phyloP scores from a whole-genome alignment of 306 rosid species.

The Medicago arabica region DNA sequence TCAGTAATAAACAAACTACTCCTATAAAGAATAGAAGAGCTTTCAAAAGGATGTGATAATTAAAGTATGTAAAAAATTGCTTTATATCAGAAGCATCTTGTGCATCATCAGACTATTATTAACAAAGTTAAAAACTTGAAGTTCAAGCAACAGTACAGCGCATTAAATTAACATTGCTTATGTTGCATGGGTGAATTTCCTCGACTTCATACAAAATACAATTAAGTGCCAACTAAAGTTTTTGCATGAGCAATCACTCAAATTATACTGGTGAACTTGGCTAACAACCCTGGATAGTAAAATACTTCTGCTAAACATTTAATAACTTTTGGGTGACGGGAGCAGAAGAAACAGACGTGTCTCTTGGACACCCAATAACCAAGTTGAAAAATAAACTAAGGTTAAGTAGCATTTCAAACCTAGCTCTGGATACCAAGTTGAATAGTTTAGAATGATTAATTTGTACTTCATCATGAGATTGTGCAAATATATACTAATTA shows the following conservation, averaged over 20 bases:
- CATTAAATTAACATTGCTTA: conserved; percentile 8
- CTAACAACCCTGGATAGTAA: conserved; percentile 2
- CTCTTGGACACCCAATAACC: neutral
- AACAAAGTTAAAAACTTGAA: conserved; percentile 10
- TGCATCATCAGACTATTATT: conserved; percentile 9
- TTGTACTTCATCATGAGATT: neutral
- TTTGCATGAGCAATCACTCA: neutral
- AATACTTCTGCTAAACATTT: neutral
- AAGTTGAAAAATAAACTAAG: neutral
- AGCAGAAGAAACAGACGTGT: neutral
- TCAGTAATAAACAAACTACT: neutral
- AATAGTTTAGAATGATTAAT: neutral
- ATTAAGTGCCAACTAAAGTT: neutral
- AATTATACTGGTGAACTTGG: neutral
- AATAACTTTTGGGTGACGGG: neutral
- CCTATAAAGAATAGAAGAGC: neutral
- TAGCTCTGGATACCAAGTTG: neutral
- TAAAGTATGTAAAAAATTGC: neutral
- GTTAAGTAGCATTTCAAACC: neutral
- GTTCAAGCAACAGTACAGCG: neutral
- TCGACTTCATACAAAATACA: neutral
- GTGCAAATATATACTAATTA: neutral
- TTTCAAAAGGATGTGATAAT: conserved; percentile 11
- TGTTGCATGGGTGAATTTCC: conserved; percentile 1
- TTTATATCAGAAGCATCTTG: conserved; percentile 15